A percentile compares a stretch with the other conserved stretches of the same genome.
Conservation (phyloP, 78 protist species). For the Dictyostelium firmibasis region DNA sequence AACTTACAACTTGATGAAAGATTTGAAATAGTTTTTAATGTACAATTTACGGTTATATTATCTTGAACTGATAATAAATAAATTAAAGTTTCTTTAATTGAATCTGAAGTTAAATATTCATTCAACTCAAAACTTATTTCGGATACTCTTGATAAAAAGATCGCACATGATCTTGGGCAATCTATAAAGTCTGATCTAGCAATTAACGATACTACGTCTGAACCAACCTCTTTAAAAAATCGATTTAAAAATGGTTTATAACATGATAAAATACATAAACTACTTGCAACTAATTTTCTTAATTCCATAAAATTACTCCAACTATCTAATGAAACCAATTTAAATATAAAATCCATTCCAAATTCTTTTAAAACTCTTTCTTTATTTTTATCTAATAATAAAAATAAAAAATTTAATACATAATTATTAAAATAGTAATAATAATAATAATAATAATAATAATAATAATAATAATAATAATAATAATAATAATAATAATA, state of each 20-base stretch:
- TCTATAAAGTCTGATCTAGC: conserved; percentile 36
- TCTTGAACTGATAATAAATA: conserved; percentile 25
- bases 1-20: conserved; percentile 37
- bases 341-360: conserved; percentile 61
- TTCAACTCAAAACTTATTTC: conserved; percentile 18
- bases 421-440: too few species aligned
- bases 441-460: background rate
- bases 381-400: conserved; percentile 35
- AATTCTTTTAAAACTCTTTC: conserved; percentile 45
- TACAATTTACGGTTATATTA: conserved; percentile 41
- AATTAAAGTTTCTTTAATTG: conserved; percentile 43
- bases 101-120: conserved; percentile 14
- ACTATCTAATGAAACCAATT: conserved; percentile 43
- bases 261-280: conserved; percentile 12
- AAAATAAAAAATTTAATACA: background rate
- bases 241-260: conserved; percentile 38
- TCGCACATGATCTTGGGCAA: conserved; percentile 62
- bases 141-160: conserved; percentile 52
- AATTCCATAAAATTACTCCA: conserved; percentile 57
- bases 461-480: background rate
- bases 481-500: background rate
- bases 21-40: conserved; percentile 53
- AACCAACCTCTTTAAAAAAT: conserved; percentile 41
- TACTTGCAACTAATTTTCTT: conserved; percentile 33
- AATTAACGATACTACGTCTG: background rate